Evolutionary conservation across 2,329 filamentous ascomycete species (phyloP).

Genomic region (Sclerotinia nivalis): DNA sequence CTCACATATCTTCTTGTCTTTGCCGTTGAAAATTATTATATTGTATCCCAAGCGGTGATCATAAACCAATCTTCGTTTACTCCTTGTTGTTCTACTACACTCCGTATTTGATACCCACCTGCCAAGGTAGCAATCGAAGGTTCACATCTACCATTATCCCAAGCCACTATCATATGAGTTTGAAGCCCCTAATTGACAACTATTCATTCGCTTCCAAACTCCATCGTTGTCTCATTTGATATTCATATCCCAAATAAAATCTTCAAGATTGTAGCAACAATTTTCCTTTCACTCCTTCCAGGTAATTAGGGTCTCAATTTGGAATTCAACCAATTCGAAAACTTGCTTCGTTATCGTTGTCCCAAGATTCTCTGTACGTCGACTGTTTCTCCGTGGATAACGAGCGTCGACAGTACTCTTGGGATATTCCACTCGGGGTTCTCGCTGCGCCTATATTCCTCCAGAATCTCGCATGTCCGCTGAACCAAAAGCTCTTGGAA

Average conservation of each 20-base stretch:
- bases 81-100: not conserved
- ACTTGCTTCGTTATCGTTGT: not conserved
- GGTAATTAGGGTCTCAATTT: not conserved
- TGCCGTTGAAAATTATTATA: not conserved
- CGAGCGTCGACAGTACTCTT: not conserved
- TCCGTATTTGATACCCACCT: not conserved
- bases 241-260: not conserved
- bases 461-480: not conserved
- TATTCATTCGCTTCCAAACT: not conserved
- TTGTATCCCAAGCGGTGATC: conserved; percentile 11
- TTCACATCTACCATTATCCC: not conserved
- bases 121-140: not conserved
- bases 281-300: too few relatives aligned
- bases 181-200: not conserved
- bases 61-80: not conserved
- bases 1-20: not conserved
- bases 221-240: not conserved
- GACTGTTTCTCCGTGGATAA: not conserved
- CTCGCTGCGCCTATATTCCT: not conserved
- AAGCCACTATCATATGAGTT: not conserved
- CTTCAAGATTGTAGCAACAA: not conserved
- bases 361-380: not conserved
- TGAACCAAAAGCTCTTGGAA: not conserved
- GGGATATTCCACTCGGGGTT: not conserved
- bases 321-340: not conserved